A percentile compares a stretch with the other conserved stretches of the same genome.
phyloP scores from a whole-genome alignment of 2,329 filamentous ascomycete species.

The Laburnicola sp. region DNA sequence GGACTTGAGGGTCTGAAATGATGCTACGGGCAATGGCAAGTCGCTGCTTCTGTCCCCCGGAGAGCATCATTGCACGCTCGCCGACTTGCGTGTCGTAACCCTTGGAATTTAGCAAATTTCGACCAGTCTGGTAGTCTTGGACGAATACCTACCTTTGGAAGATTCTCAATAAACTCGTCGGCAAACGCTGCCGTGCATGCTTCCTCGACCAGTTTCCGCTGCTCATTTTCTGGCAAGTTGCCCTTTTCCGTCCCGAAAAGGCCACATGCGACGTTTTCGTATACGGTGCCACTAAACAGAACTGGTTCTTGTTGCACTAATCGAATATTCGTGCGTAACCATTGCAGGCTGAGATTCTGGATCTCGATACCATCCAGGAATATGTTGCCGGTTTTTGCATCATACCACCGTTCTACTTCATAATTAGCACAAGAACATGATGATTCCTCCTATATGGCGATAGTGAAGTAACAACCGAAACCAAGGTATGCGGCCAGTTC shows the following conservation, averaged over 20 bases:
- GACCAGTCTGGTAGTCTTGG: neutral
- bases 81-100: constrained; percentile 90
- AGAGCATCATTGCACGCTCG: constrained; percentile 84
- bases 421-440: constrained; percentile 58
- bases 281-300: constrained; percentile 34
- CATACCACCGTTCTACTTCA: constrained; percentile 58
- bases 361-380: constrained; percentile 61
- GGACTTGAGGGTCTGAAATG: constrained; percentile 82
- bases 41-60: constrained; percentile 90
- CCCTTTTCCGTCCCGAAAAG: constrained; percentile 66
- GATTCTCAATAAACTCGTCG: constrained; percentile 77
- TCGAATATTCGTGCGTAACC: constrained; percentile 88
- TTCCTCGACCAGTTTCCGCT: constrained; percentile 62
- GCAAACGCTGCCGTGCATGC: constrained; percentile 82
- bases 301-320: constrained; percentile 59
- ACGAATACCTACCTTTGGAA: constrained; percentile 50
- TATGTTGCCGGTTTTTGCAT: constrained; percentile 31
- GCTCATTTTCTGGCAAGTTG: constrained; percentile 57
- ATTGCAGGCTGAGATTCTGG: constrained; percentile 77
- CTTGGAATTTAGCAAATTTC: constrained; percentile 69
- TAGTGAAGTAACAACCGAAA: neutral
- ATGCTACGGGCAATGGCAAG: constrained; percentile 88
- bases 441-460: neutral
- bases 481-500: too few species aligned
- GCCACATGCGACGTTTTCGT: constrained; percentile 80